Percentiles rank a stretch among this genome's conserved stretches.
These are phyloP conservation scores for Omphalea diandra DNA, from an alignment of 441 rosid species.

Conservation along the genomic window DNA sequence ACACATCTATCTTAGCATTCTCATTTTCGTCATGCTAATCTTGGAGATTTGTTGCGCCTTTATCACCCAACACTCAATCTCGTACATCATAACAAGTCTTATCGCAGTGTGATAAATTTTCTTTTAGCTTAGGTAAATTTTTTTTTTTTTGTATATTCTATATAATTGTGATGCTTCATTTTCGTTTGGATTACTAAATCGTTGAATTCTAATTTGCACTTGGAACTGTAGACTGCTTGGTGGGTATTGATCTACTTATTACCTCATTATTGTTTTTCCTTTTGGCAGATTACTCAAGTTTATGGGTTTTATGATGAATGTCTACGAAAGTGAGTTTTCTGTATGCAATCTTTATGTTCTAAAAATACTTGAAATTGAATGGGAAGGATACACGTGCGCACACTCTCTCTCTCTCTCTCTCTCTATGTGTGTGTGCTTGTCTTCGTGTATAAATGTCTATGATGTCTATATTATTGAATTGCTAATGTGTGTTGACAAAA, in stretches of 20 bases:
- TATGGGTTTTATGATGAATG: slow-evolving; percentile 97
- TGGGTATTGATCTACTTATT: slow-evolving; percentile 29
- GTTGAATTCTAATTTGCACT: neutral
- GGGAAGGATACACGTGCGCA: neutral
- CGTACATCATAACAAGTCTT: too few relatives aligned
- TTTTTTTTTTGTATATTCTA: neutral
- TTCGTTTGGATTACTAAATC: slow-evolving; percentile 11
- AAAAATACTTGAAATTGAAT: neutral
- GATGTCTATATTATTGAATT: neutral
- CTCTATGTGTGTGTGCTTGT: neutral
- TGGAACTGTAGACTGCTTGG: neutral
- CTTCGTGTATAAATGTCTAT: neutral
- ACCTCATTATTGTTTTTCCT: slow-evolving; percentile 22
- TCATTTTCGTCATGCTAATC: too few relatives aligned
- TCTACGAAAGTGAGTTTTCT: slow-evolving; percentile 80
- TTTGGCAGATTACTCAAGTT: slow-evolving; percentile 85
- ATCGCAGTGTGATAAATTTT: too few relatives aligned
- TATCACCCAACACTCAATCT: too few relatives aligned
- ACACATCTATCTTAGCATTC: too few relatives aligned
- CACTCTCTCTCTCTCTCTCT: too few relatives aligned
- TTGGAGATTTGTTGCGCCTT: too few relatives aligned
- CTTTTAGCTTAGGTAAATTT: too few relatives aligned
- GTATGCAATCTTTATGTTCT: neutral
- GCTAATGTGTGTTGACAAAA: too few relatives aligned
- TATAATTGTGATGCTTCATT: neutral